Percentiles rank a stretch among this genome's conserved stretches.
Evolutionary conservation across 495 filamentous ascomycete genomes (phyloP).

Genomic region (Penicillium egyptiacum): DNA sequence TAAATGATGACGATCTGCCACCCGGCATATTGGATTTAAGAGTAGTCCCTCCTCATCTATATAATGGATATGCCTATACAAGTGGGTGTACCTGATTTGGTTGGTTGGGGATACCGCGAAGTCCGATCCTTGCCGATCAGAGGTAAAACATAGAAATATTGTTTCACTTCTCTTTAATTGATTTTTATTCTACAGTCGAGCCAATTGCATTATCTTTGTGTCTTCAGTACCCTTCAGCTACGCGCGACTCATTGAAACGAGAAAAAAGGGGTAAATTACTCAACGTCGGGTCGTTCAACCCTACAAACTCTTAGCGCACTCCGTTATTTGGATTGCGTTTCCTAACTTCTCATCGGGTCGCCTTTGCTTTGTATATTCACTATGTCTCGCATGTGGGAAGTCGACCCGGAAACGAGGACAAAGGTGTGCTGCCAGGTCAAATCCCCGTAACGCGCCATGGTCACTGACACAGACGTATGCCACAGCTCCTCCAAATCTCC

Average conservation of each 20-base stretch:
- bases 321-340: neutral
- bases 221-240: neutral
- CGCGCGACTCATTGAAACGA: neutral
- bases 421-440: slow-evolving; percentile 60
- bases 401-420: slow-evolving; percentile 90
- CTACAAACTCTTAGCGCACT: slow-evolving; percentile 6
- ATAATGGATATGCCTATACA: neutral
- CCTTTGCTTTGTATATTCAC: slow-evolving; percentile 16
- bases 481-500: slow-evolving; percentile 82
- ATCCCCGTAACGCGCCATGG: slow-evolving; percentile 4
- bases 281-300: slow-evolving; percentile 3
- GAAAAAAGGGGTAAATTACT: slow-evolving; percentile 5
- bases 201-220: neutral
- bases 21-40: slow-evolving; percentile 6
- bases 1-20: slow-evolving; percentile 34
- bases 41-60: neutral
- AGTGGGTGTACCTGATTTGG: slow-evolving; percentile 2
- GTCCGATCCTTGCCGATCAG: slow-evolving; percentile 31
- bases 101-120: slow-evolving; percentile 24
- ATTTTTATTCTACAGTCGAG: slow-evolving; percentile 1
- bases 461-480: slow-evolving; percentile 17
- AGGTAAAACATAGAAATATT: slow-evolving; percentile 18
- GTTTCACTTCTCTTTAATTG: slow-evolving; percentile 12
- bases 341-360: neutral
- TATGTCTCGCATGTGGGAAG: slow-evolving; percentile 86